Conservation (phyloP, 2,329 filamentous ascomycete genomes). For the Penicillium sp. region DNA sequence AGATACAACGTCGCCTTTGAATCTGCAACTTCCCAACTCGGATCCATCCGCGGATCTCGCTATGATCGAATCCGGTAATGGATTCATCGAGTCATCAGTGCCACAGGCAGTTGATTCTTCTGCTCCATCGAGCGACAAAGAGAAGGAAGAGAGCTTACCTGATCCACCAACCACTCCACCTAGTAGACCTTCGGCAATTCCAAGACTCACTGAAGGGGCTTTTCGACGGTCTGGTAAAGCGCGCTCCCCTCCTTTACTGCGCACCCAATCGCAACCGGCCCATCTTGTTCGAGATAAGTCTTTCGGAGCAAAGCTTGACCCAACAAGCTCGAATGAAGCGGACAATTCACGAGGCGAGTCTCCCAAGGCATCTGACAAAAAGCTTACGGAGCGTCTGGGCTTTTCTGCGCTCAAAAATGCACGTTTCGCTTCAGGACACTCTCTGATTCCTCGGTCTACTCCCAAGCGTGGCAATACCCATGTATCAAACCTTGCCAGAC, state of each 20-base stretch:
- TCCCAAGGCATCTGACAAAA: conserved; percentile 65
- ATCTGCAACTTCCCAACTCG: conserved; percentile 9
- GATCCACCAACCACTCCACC: conserved; percentile 28
- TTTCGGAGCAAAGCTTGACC: conserved; percentile 28
- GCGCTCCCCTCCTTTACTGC: conserved; percentile 52
- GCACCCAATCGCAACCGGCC: conserved; percentile 57
- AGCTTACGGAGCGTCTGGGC: conserved; percentile 73
- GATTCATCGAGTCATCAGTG: conserved; percentile 6
- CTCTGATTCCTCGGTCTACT: conserved; percentile 86
- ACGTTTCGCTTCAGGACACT: conserved; percentile 57
- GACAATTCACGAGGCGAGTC: conserved; percentile 29
- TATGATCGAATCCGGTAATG: conserved; percentile 11
- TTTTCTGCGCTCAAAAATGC: conserved; percentile 66
- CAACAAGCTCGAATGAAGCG: conserved; percentile 25
- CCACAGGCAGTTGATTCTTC: conserved; percentile 16
- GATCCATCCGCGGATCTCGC: conserved; percentile 10
- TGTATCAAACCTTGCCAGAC: conserved; percentile 89
- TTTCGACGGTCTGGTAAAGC: conserved; percentile 42
- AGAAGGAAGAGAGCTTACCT: conserved; percentile 19
- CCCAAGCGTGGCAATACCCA: conserved; percentile 71
- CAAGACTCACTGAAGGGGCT: conserved; percentile 42
- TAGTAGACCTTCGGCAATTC: conserved; percentile 43
- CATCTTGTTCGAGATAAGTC: conserved; percentile 38
- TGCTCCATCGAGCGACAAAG: conserved; percentile 10
- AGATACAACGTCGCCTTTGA: conserved; percentile 10